phyloP scores from a whole-genome alignment of 257 asterid genomes.

The Solanum lycopersicoides region DNA sequence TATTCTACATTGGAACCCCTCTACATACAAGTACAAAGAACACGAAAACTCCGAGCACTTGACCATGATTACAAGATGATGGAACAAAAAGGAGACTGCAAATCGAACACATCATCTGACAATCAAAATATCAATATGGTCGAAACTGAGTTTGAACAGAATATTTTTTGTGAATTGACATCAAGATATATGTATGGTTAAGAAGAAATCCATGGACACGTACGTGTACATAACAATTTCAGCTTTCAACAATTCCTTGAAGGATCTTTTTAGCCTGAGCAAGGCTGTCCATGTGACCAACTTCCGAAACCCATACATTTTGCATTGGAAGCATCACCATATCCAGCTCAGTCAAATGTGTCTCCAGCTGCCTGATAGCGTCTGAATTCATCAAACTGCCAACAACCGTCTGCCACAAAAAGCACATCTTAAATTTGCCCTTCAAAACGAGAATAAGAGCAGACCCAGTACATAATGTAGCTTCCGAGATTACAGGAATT shows the following conservation, averaged over 20 bases:
- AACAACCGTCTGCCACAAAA: slow-evolving; percentile 33
- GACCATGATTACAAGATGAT: neutral
- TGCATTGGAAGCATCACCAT: slow-evolving; percentile 35
- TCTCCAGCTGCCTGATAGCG: slow-evolving; percentile 16
- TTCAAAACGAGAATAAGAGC: neutral
- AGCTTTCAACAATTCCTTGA: slow-evolving; percentile 22
- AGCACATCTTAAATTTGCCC: neutral
- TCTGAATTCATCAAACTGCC: slow-evolving; percentile 43
- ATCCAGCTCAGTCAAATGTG: slow-evolving; percentile 22
- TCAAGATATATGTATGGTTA: neutral
- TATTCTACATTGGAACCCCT: neutral
- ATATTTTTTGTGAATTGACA: neutral
- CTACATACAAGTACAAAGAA: neutral
- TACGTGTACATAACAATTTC: neutral
- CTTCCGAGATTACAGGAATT: neutral
- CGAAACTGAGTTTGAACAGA: neutral
- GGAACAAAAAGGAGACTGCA: neutral
- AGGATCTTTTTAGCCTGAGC: slow-evolving; percentile 44
- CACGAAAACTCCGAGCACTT: neutral
- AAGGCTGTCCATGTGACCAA: slow-evolving; percentile 37
- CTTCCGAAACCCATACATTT: slow-evolving; percentile 48
- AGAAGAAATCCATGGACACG: neutral
- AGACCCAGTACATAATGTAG: neutral
- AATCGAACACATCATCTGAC: neutral
- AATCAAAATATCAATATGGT: neutral